A percentile compares a stretch with the other conserved stretches of the same genome.
These are phyloP conservation scores for Spinacia oleracea DNA, from an alignment of 179 eudicot genomes.

Conservation along the genomic window DNA sequence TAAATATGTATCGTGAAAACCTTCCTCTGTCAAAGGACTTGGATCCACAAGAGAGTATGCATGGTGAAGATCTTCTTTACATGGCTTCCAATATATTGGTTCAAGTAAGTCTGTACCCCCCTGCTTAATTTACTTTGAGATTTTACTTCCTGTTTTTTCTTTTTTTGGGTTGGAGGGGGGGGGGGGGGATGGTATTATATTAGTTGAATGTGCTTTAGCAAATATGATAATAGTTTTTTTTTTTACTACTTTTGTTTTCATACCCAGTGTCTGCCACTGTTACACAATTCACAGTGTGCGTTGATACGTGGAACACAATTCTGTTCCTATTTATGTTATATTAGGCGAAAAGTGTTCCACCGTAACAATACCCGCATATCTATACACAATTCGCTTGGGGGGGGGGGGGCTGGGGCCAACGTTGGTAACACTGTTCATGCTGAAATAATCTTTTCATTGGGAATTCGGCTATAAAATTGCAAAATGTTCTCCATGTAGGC, in stretches of 20 bases:
- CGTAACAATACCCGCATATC: too few relatives aligned
- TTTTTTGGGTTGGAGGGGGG: neutral
- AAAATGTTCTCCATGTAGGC: neutral
- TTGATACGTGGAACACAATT: too few relatives aligned
- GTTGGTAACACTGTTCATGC: neutral
- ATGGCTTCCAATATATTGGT: constrained; percentile 74
- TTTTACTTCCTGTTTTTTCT: neutral
- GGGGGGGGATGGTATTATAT: neutral
- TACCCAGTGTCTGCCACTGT: neutral
- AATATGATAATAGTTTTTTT: too few relatives aligned
- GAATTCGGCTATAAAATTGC: neutral
- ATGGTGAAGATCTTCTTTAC: constrained; percentile 89
- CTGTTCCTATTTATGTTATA: too few relatives aligned
- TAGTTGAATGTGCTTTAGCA: neutral
- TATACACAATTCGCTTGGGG: too few relatives aligned
- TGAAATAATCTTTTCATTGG: neutral
- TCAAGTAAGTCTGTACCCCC: constrained; percentile 51
- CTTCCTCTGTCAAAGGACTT: constrained; percentile 87
- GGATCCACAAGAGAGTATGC: constrained; percentile 91
- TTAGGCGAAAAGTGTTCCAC: too few relatives aligned
- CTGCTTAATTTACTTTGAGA: neutral
- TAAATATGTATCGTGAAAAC: constrained; percentile 61
- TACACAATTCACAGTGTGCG: too few relatives aligned
- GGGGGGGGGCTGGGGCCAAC: too few relatives aligned
- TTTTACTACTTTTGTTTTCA: neutral